Base-by-base conservation (phyloP, 2,329 filamentous ascomycete genomes). In the Aspergillus persii region DNA sequence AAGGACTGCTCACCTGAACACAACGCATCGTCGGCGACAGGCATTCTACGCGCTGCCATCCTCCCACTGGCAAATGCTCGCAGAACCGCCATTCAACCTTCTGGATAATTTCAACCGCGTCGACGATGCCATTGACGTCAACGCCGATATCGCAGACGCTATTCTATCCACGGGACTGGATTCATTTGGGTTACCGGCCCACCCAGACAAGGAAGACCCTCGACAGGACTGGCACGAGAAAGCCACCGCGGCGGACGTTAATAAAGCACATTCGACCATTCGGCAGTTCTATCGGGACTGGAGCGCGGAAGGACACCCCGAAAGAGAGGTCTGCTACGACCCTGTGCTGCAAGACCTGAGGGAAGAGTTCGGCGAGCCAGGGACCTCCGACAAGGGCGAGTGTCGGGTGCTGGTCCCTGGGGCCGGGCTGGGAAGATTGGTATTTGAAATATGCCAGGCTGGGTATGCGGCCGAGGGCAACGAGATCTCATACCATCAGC, bases 281-380 rank as follows among this genome's bases (percentile, higher is more conserved):
- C 87, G 94, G 9, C 95, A 99, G 71, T 91, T 98, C 73, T 98
- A 93, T 75, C 88, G 95, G 15, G 95, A 99, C 74, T 99, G 96
- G 95, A 92, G 91, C 27, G 83, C 81, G 1, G 92, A 90, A 68
- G 95, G 94, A 0, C 80, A 79, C 2, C 71, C 75, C 0, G 96
- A 99, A 79, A 82, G 95, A 44, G 80, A 85, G n/a, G 86, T 86
- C 3, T 92, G 89, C 70, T 96, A 95, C 70, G 83, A 81, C 0
- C 92, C 91, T 0, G 84, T 98, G 6, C 77, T 96, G 60, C 71
- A 75, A 18, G 87, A 87, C 27, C 80, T 99, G 15, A 77, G 82
- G 7, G 72, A 74, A 8, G 77, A 83, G 51, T 81, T 82, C 61
- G 63, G 73, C 4, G 36, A 67, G 9, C 61, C 68, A 5, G 64